These are phyloP conservation scores for Triticum dicoccoides DNA, from an alignment of 176 grass and related monocot genomes.

Conservation along the genomic window DNA sequence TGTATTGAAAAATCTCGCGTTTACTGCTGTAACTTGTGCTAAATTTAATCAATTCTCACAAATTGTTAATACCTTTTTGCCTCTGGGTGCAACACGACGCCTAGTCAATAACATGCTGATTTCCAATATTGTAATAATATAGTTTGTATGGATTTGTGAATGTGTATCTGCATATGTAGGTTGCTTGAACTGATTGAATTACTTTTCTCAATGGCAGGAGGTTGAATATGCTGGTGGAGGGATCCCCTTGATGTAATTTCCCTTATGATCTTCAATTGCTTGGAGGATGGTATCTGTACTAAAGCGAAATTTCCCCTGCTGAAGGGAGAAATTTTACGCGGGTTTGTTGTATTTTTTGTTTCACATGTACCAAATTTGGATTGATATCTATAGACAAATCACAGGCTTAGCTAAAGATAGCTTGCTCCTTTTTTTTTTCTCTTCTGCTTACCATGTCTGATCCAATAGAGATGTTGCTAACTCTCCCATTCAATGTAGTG, in stretches of 20 bases:
- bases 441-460: background rate
- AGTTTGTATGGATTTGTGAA: conserved; percentile 8
- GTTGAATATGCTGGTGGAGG: conserved; percentile 91
- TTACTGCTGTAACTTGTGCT: background rate
- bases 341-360: conserved; percentile 13
- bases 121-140: background rate
- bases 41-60: background rate
- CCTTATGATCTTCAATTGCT: background rate
- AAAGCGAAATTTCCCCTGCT: conserved; percentile 28
- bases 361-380: conserved; percentile 7
- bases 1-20: background rate
- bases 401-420: conserved; percentile 28
- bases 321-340: conserved; percentile 28
- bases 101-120: background rate
- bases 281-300: conserved; percentile 18
- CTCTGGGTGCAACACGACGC: background rate
- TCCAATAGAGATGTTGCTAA: background rate
- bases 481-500: background rate
- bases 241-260: conserved; percentile 34
- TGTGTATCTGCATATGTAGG: background rate
- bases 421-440: background rate
- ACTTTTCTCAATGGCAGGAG: conserved; percentile 54
- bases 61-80: background rate
- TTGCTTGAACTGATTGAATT: conserved; percentile 10
- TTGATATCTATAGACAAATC: background rate